Evolutionary conservation across 805 yeast genomes (phyloP).

Genomic region (Candida anglica): DNA sequence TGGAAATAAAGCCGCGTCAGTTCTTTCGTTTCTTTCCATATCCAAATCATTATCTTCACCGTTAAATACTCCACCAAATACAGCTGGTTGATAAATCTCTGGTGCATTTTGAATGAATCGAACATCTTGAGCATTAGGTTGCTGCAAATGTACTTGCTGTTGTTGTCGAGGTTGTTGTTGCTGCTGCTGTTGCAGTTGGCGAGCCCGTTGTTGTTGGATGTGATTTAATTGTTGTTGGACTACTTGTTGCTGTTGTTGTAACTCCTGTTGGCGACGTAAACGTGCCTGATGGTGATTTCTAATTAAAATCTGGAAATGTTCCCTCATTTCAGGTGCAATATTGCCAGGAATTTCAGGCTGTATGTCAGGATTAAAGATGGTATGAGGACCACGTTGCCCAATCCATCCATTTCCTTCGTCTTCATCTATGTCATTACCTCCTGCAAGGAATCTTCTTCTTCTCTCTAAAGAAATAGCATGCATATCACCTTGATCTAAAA

Average conservation of each 20-base stretch:
- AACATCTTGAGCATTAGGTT: slow-evolving; percentile 3
- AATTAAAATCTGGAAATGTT: slow-evolving; percentile 25
- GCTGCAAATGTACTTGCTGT: slow-evolving; percentile 3
- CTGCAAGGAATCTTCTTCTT: slow-evolving; percentile 20
- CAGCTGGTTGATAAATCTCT: slow-evolving; percentile 38
- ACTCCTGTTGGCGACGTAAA: slow-evolving; percentile 1
- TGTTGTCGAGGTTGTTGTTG: slow-evolving; percentile 7
- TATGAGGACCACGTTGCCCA: slow-evolving; percentile 22
- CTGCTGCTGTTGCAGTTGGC: slow-evolving; percentile 4
- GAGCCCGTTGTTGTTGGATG: slow-evolving; percentile 5
- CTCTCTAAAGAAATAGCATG: slow-evolving; percentile 18
- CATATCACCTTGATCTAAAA: slow-evolving; percentile 28
- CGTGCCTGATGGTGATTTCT: slow-evolving; percentile 25
- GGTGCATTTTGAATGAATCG: slow-evolving; percentile 33
- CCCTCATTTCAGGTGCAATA: slow-evolving; percentile 30
- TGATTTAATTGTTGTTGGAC: slow-evolving; percentile 3
- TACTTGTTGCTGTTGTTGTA: slow-evolving; percentile 5
- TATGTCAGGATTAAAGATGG: background rate
- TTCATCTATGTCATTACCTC: slow-evolving; percentile 5
- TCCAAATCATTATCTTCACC: slow-evolving; percentile 26
- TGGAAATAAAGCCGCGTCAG: slow-evolving; percentile 18
- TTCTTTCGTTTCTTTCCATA: slow-evolving; percentile 18
- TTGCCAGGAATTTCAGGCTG: slow-evolving; percentile 24
- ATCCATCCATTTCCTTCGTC: slow-evolving; percentile 16
- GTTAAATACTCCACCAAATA: slow-evolving; percentile 26